Evolutionary conservation across 2,329 filamentous ascomycete genomes (phyloP).

Genomic region (Pseudofabraea citricarpa): DNA sequence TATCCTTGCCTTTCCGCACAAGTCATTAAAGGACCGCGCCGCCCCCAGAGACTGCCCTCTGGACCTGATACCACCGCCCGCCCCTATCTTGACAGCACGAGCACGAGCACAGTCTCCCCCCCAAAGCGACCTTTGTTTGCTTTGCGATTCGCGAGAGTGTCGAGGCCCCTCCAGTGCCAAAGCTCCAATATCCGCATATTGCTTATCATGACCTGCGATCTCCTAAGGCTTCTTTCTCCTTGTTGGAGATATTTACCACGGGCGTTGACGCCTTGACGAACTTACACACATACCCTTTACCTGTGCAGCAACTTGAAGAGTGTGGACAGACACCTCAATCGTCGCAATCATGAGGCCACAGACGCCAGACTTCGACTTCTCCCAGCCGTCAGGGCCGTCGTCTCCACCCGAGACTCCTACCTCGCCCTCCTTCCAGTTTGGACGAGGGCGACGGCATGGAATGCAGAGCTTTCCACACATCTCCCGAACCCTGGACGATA

Average conservation of each 20-base stretch:
- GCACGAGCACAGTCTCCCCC: not conserved
- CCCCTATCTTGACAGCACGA: not conserved
- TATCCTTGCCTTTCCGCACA: constrained; percentile 13
- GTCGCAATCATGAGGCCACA: constrained; percentile 32
- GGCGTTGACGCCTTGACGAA: constrained; percentile 26
- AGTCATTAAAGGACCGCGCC: constrained; percentile 9
- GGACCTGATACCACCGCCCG: constrained; percentile 15
- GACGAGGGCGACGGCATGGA: constrained; percentile 17
- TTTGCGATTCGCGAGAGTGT: constrained; percentile 12
- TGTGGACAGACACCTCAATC: constrained; percentile 3
- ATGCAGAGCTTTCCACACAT: constrained; percentile 17
- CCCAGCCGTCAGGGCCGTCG: constrained; percentile 34
- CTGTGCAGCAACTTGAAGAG: constrained; percentile 4
- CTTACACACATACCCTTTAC: constrained; percentile 6
- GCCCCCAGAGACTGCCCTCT: constrained; percentile 8
- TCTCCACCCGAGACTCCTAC: constrained; percentile 45
- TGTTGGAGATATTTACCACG: constrained; percentile 27
- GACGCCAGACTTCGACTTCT: constrained; percentile 36
- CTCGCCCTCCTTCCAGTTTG: constrained; percentile 28
- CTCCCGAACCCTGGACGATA: constrained; percentile 31
- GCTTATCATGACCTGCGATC: constrained; percentile 29
- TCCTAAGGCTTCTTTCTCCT: constrained; percentile 27
- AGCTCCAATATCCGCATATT: constrained; percentile 8
- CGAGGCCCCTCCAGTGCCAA: constrained; percentile 17
- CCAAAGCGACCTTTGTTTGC: not conserved